phyloP scores from a whole-genome alignment of 2,329 filamentous ascomycete species.

The Aspergillus unguis region DNA sequence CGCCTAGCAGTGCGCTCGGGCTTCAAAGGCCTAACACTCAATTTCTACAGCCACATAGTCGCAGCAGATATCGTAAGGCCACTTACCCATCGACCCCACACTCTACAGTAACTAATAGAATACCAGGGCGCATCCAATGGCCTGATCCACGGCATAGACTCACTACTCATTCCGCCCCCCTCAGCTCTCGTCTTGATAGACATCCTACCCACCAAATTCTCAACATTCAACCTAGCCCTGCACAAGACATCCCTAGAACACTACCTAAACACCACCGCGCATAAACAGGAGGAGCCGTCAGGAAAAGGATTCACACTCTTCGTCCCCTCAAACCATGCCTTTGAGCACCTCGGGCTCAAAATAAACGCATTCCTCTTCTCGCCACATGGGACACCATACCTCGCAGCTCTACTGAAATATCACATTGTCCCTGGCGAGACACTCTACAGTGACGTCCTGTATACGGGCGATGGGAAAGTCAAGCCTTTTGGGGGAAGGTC shows the following conservation, averaged over 20 bases:
- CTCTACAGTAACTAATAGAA: background rate
- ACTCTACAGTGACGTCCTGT: conserved; percentile 69
- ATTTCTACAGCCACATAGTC: conserved; percentile 71
- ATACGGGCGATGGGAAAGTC: conserved; percentile 55
- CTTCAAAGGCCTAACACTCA: conserved; percentile 64
- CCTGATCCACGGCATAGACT: conserved; percentile 73
- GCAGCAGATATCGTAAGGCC: conserved; percentile 63
- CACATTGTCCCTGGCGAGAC: conserved; percentile 71
- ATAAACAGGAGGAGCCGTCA: background rate
- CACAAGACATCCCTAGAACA: conserved; percentile 64
- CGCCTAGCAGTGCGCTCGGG: conserved; percentile 67
- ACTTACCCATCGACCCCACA: background rate
- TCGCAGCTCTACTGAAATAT: conserved; percentile 75
- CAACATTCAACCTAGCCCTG: conserved; percentile 71
- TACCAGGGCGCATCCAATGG: conserved; percentile 69
- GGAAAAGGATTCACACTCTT: conserved; percentile 68
- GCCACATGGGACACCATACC: conserved; percentile 67
- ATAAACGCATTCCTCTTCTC: conserved; percentile 87
- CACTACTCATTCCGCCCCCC: conserved; percentile 73
- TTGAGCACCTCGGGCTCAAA: conserved; percentile 65
- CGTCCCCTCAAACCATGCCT: conserved; percentile 78
- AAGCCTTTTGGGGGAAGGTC: conserved; percentile 30
- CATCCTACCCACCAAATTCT: conserved; percentile 67
- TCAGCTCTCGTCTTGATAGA: conserved; percentile 61
- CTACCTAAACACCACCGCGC: conserved; percentile 43